phyloP scores from a whole-genome alignment of 345 rosid species.

The Lumnitzera racemosa region DNA sequence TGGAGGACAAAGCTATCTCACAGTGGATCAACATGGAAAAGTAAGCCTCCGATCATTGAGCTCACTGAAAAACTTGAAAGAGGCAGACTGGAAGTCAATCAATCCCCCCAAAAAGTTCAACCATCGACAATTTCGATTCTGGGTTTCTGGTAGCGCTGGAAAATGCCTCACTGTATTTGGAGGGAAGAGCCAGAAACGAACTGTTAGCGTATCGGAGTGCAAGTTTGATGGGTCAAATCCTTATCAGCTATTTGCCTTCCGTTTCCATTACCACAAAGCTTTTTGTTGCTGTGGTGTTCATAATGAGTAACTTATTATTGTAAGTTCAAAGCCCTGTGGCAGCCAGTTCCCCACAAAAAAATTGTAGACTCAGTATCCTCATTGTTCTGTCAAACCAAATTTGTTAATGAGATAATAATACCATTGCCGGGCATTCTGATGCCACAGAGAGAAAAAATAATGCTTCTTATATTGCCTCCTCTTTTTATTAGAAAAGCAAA shows the following conservation, averaged over 20 bases:
- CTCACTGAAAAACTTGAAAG: conserved; percentile 26
- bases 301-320: conserved; percentile 20
- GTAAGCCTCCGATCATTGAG: conserved; percentile 31
- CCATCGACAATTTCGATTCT: conserved; percentile 32
- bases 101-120: conserved; percentile 28
- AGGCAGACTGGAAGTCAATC: conserved; percentile 43
- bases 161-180: conserved; percentile 40
- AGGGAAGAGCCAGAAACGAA: conserved; percentile 16
- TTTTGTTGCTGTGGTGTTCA: conserved; percentile 44
- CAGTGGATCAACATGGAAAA: conserved; percentile 28
- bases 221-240: conserved; percentile 43
- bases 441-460: too few species aligned
- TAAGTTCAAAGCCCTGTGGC: conserved; percentile 6
- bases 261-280: conserved; percentile 43
- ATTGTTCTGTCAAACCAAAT: too few species aligned
- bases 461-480: too few species aligned
- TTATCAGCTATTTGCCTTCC: conserved; percentile 38
- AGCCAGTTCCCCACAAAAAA: too few species aligned
- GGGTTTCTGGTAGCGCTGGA: conserved; percentile 30
- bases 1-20: conserved; percentile 27
- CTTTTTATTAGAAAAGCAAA: too few species aligned
- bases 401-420: too few species aligned
- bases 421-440: too few species aligned
- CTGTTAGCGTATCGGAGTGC: conserved; percentile 36
- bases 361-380: too few species aligned